Percentiles rank a stretch among this genome's conserved stretches.
These are phyloP conservation scores for Camellia lanceoleosa DNA, from an alignment of 148 eudicot genomes.

Conservation along the genomic window DNA sequence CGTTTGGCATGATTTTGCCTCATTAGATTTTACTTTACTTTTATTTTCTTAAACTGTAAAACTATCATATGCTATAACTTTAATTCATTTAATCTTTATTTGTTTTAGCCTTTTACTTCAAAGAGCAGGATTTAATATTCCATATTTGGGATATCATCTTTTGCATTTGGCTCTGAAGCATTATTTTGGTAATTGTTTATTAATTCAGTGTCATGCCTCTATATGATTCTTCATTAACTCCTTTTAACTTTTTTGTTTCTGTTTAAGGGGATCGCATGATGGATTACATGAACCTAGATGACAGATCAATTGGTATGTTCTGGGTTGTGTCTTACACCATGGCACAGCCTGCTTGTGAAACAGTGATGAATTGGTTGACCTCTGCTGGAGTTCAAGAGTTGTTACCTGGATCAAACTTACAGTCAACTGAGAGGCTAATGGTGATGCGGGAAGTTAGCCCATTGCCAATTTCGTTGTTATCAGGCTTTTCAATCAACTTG, in stretches of 20 bases:
- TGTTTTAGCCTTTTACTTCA: background rate
- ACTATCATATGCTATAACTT: background rate
- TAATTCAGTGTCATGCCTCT: background rate
- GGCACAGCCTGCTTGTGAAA: conserved; percentile 91
- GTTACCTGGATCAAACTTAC: conserved; percentile 59
- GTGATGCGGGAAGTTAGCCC: conserved; percentile 94
- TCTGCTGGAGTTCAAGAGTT: conserved; percentile 77
- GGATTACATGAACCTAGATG: conserved; percentile 92
- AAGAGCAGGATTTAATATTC: background rate
- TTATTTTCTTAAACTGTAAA: background rate
- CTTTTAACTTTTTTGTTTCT: conserved; percentile 2
- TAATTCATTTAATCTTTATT: background rate
- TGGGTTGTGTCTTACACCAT: conserved; percentile 95
- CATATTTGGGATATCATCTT: background rate
- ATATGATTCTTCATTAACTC: background rate
- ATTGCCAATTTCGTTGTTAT: conserved; percentile 70
- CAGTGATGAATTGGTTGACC: conserved; percentile 85
- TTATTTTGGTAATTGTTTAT: background rate
- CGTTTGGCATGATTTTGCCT: background rate
- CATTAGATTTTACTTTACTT: background rate
- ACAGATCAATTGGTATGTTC: conserved; percentile 90
- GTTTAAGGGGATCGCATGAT: conserved; percentile 68
- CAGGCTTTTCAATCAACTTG: conserved; percentile 84
- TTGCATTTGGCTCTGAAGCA: background rate
- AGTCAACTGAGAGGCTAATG: conserved; percentile 71